Conservation (phyloP, 345 rosid species). For the Cardamine occulta region DNA sequence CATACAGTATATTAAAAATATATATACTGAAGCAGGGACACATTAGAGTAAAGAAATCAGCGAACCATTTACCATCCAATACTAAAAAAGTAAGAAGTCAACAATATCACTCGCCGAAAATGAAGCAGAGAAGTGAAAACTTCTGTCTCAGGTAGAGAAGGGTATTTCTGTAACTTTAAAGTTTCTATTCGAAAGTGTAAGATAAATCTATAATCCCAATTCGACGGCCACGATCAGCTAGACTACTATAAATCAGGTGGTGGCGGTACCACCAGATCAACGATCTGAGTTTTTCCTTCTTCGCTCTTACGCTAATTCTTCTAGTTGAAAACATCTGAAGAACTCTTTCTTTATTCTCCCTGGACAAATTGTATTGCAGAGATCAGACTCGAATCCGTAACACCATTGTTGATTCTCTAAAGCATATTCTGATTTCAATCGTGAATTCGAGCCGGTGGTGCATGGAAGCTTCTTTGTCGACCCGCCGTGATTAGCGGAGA, state of each 20-base stretch:
- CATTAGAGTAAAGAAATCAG: neutral
- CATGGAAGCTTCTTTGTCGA: conserved; percentile 50
- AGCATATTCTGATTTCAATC: conserved; percentile 24
- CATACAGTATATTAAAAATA: no score
- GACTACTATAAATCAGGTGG: conserved; percentile 38
- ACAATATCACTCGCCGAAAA: conserved; percentile 1
- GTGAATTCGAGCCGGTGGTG: conserved; percentile 34
- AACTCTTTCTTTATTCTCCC: conserved; percentile 10
- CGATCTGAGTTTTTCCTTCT: conserved; percentile 46
- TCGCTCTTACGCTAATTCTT: conserved; percentile 19
- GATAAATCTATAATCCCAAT: conserved; percentile 22
- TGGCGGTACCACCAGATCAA: conserved; percentile 25
- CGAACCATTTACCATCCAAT: neutral
- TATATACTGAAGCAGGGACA: neutral
- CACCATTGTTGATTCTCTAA: neutral
- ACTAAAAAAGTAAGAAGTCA: conserved; percentile 4
- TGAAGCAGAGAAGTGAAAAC: neutral
- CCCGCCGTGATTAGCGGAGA: conserved; percentile 43
- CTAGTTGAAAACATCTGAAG: conserved; percentile 24
- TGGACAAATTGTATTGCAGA: neutral
- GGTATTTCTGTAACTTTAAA: neutral
- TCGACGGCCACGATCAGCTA: conserved; percentile 35
- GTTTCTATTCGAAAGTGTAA: neutral
- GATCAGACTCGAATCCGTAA: conserved; percentile 10
- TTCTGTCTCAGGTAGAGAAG: neutral